Percentiles rank a stretch among this genome's conserved stretches.
Evolutionary conservation across 2,329 filamentous ascomycete genomes (phyloP).

Genomic region (Sporothrix mexicana): DNA sequence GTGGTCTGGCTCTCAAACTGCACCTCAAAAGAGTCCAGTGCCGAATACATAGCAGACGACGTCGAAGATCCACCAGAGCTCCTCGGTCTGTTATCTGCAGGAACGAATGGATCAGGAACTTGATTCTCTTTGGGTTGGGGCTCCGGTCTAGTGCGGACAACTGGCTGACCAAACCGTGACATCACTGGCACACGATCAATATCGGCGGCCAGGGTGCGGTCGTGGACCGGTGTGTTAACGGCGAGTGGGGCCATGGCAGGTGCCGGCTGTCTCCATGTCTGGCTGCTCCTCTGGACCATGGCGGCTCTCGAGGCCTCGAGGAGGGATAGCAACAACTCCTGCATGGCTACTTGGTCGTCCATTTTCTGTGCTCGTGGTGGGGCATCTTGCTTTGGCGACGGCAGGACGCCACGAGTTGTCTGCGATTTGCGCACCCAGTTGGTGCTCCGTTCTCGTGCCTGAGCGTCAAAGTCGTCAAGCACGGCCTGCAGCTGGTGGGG

Average conservation of each 20-base stretch:
- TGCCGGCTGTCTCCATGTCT: background rate
- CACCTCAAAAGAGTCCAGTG: slow-evolving; percentile 17
- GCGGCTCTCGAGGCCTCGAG: slow-evolving; percentile 34
- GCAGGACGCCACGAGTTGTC: slow-evolving; percentile 36
- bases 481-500: slow-evolving; percentile 35
- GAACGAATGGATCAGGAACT: background rate
- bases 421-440: slow-evolving; percentile 40
- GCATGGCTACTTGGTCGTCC: slow-evolving; percentile 39
- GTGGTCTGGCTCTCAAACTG: slow-evolving; percentile 28
- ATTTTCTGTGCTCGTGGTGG: slow-evolving; percentile 36
- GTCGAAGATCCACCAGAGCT: slow-evolving; percentile 22
- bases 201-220: background rate
- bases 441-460: slow-evolving; percentile 38
- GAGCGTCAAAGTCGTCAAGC: slow-evolving; percentile 38
- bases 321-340: slow-evolving; percentile 39
- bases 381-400: slow-evolving; percentile 17
- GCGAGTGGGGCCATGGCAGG: background rate
- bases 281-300: background rate
- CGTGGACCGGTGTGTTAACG: background rate
- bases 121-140: background rate
- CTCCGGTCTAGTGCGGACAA: background rate
- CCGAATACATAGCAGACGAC: slow-evolving; percentile 35
- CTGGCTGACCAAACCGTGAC: background rate
- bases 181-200: slow-evolving; percentile 29
- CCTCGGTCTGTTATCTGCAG: background rate